Evolutionary conservation across 2,329 filamentous ascomycete genomes (phyloP).

Genomic region (Ophiostoma piceae): DNA sequence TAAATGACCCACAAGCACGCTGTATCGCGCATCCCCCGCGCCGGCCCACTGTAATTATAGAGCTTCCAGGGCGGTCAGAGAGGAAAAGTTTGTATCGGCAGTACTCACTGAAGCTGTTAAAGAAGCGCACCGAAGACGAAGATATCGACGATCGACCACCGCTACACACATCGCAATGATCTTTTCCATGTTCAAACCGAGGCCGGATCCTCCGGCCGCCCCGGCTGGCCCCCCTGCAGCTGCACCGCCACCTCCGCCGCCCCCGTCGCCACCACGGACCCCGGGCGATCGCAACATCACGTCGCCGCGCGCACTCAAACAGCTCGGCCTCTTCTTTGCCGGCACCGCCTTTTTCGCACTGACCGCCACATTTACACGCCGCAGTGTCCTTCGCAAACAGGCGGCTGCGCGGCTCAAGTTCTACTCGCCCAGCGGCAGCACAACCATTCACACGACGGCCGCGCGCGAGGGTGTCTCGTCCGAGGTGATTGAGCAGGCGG

Average conservation of each 20-base stretch:
- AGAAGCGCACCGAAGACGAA: not conserved
- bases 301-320: slow-evolving; percentile 50
- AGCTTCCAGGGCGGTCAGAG: slow-evolving; percentile 5
- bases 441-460: slow-evolving; percentile 20
- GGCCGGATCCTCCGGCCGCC: not conserved
- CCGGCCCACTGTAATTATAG: slow-evolving; percentile 1
- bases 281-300: slow-evolving; percentile 26
- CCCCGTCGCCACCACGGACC: not conserved
- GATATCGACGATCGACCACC: not conserved
- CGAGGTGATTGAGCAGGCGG: slow-evolving; percentile 5
- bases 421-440: slow-evolving; percentile 55
- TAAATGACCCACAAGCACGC: not conserved
- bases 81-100: not conserved
- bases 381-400: slow-evolving; percentile 61
- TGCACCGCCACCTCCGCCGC: not conserved
- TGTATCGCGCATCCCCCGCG: not conserved
- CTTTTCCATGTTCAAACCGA: slow-evolving; percentile 17
- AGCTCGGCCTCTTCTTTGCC: slow-evolving; percentile 65
- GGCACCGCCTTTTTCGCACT: slow-evolving; percentile 71
- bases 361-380: slow-evolving; percentile 65
- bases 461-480: slow-evolving; percentile 28
- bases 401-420: slow-evolving; percentile 61
- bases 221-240: not conserved
- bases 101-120: not conserved
- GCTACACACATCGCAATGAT: slow-evolving; percentile 1